Conservation (phyloP, 352 stramenopile genomes). For the Phytophthora lateralis region DNA sequence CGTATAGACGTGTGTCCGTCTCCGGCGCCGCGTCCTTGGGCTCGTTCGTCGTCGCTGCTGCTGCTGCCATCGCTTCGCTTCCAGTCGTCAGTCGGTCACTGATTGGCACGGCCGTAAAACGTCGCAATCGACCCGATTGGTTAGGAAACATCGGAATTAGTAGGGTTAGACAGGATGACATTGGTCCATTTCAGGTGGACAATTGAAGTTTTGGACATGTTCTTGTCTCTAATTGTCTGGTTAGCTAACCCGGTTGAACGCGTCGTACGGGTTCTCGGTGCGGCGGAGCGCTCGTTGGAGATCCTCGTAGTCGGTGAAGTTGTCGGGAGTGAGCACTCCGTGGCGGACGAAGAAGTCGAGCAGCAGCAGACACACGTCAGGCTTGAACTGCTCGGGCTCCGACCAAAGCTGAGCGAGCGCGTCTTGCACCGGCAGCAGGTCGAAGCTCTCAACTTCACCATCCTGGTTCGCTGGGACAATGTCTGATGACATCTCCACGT, state of each 20-base stretch:
- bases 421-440: constrained; percentile 50
- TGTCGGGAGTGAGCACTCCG: constrained; percentile 63
- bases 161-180: not conserved
- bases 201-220: constrained; percentile 6
- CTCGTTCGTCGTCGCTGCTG: constrained; percentile 19
- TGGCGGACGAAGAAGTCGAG: constrained; percentile 74
- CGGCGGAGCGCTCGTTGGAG: constrained; percentile 42
- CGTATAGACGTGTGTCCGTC: constrained; percentile 66
- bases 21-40: constrained; percentile 16
- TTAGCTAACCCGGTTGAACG: constrained; percentile 15
- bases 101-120: not conserved
- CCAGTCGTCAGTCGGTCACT: constrained; percentile 25
- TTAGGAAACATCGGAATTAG: constrained; percentile 6
- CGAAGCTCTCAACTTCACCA: constrained; percentile 68
- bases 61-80: constrained; percentile 33
- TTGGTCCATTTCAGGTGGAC: constrained; percentile 16
- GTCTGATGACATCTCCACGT: constrained; percentile 53
- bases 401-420: constrained; percentile 44
- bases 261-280: constrained; percentile 36
- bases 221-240: no score
- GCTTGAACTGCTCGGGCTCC: constrained; percentile 67
- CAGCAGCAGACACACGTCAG: constrained; percentile 69
- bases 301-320: constrained; percentile 51
- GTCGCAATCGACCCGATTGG: constrained; percentile 1
- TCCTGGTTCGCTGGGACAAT: constrained; percentile 54